Base-by-base conservation (phyloP, 805 yeast genomes). In the Candida dendrica region DNA sequence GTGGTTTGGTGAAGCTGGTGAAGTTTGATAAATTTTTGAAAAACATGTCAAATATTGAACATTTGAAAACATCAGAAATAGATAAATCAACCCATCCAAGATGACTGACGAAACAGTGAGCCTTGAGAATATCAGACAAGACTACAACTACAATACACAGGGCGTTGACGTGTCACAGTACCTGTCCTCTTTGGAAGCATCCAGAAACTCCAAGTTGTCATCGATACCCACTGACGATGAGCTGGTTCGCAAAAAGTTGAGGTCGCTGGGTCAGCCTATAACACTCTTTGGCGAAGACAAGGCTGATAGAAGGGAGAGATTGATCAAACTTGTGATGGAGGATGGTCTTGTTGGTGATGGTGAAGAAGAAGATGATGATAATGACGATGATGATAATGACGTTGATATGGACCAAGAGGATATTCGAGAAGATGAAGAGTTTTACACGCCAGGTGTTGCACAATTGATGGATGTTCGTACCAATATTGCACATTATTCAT, bases 361-460 rank as follows among this genome's bases (percentile, higher is more conserved):
- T 14, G 42, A 38, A 17, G 57, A 48, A 8, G 48, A 48, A 4
- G 36, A 37, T 35, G 35, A n/a, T 18, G 47, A 39, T 3, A 41
- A 33, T 40, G 59, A 47, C 3, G 48, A 60, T 14, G 42, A 38
- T 19, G 57, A 48, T 10, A 48, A 48, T 6, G 36, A 37, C 31
- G 35, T 17, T 18, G 47, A 39, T 3, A 41, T 35, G 41, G 59
- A 47, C 3, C 62, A 45, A 3, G 60, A 48, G 3, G 63, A 52
- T 1, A 76, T 65, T 3, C 79, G 70, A 1, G 81, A 78, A 9
- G 82, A 85, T 13, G 95, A 82, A 39, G 95, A 88, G 45, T 89
- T 84, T 54, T 88, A 79, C 53, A 88, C 96, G 0, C 95, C 95
- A 0, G 96, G 95, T 0, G 60, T 74, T 0, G 64, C 62, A 3